Evolutionary conservation across 2,329 filamentous ascomycete species (phyloP), one percentile per base, ranked within the genome.

Genomic region (Botrytis pseudocinerea): DNA sequence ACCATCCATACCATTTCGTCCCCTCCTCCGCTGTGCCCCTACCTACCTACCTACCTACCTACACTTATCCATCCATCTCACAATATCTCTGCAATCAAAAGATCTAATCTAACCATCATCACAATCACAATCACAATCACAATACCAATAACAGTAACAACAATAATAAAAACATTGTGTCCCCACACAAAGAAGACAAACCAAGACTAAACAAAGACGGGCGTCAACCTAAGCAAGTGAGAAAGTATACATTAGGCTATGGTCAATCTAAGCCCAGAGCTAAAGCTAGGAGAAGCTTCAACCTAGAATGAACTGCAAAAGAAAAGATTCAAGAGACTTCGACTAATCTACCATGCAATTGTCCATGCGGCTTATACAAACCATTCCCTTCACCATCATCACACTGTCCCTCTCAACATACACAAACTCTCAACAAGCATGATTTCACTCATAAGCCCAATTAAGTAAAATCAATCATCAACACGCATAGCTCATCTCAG

Each of bases 381-480:
- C 4, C 38, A 44, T 44, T n/a, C 14, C n/a, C 28, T 32, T 14
- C 12, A 38, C 60, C 25, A 10, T 63, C 25, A 40, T n/a, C 35
- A n/a, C 38, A 3, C 59, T 61, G 40, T 40, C 5, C 38, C 12
- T 28, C 54, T 28, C 32, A 25, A 20, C 32, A 38, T 16, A 63
- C 28, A 14, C n/a, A 63, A 18, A 66, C 16, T 35, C 10, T 18
- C 2, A 66, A 25, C 25, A 40, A n/a, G 12, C 25, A 57, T 42
- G 2, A 42, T 68, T 51, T 68, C 63, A 68, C 48, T 57, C 35
- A 32, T 70, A 42, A 70, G 38, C 51, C 22, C 22, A 57, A 69
- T 16, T 14, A 68, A 54, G 54, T 28, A 42, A 60, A 46, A 25
- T 35, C 51, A 68, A 68, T 70, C 40, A 70, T 48, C 16, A 46